Percentiles rank a stretch among this genome's conserved stretches.
Conservation (phyloP, 257 asterid species). For the Rhazya stricta region DNA sequence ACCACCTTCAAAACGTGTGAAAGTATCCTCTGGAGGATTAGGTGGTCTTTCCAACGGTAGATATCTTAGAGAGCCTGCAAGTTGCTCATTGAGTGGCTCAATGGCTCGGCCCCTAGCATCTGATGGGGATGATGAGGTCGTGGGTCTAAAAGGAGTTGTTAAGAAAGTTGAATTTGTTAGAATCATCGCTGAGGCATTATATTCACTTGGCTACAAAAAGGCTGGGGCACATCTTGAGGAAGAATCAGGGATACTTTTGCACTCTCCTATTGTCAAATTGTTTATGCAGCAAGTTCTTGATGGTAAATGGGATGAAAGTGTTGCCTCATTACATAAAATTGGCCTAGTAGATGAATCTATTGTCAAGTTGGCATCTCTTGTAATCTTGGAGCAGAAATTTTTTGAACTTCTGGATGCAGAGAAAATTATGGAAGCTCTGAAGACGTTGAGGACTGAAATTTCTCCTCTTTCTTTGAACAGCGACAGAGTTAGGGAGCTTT, state of each 20-base stretch:
- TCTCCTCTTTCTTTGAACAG: constrained; percentile 49
- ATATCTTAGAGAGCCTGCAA: constrained; percentile 42
- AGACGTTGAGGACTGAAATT: constrained; percentile 70
- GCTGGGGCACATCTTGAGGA: constrained; percentile 62
- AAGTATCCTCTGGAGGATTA: constrained; percentile 44
- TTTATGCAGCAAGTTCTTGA: constrained; percentile 68
- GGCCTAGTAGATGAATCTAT: constrained; percentile 49
- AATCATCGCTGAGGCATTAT: constrained; percentile 68
- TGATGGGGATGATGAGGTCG: constrained; percentile 58
- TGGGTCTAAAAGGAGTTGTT: constrained; percentile 64
- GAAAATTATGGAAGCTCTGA: constrained; percentile 66
- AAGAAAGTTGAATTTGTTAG: constrained; percentile 70
- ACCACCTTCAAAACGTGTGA: constrained; percentile 81
- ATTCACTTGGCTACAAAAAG: constrained; percentile 73
- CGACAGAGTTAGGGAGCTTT: constrained; percentile 57
- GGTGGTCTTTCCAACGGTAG: constrained; percentile 48
- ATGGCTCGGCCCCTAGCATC: constrained; percentile 62
- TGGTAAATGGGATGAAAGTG: constrained; percentile 85
- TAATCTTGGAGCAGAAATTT: constrained; percentile 75
- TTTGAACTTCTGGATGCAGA: constrained; percentile 57
- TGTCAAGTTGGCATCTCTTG: constrained; percentile 55
- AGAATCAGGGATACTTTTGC: constrained; percentile 70
- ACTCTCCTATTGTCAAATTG: constrained; percentile 47
- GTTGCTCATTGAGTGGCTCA: constrained; percentile 44
- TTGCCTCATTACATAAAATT: constrained; percentile 44